Evolutionary conservation across 169 alveolate species (phyloP), one percentile per base, ranked within the genome.

Genomic region (Plasmodium gonderi): DNA sequence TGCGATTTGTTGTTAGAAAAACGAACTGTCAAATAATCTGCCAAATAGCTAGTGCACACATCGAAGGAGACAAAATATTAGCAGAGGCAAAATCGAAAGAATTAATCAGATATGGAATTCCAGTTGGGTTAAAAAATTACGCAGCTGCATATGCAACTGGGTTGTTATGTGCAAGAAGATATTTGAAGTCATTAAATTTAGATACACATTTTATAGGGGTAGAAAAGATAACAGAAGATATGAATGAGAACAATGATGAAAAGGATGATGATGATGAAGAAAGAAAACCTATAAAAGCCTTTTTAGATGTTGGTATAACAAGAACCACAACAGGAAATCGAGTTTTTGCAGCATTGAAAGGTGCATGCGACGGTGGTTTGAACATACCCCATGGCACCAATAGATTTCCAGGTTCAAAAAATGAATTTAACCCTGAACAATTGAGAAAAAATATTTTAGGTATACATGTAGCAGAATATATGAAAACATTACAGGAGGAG

Each of bases 341-440:
- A 92, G 99, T 98, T 47, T 99, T 99, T 97, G 99, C 99, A 68
- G 99, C 99, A 60, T 96, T 99, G 97, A 99, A 99, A 97, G 99
- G 99, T 33, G 99, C 99, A 64, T 97, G 98, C 65, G 99, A 99
- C 95, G 99, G 99, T 42, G 99, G 99, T 38, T 95, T 99, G 74
- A 98, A 98, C 94, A 97, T 99, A 69, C 99, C 99, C n/a, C 99
- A 99, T 98, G 97, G 98, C 79, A 97, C 97, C 96, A 98, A 98
- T 97, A 97, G 99, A 93, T 99, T 99, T 99, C 99, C 99, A 23
- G 99, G 99, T 68, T 99, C 96, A 98, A 94, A 95, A 44, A 97
- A 93, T 74, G 98, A 94, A 60, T 99, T 98, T 97, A 99, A 98
- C 91, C 99, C 99, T 23, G 99, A 97, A 83, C 99, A 95, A 54